Evolutionary conservation across 345 rosid genomes (phyloP).

Genomic region (Populus simonii): DNA sequence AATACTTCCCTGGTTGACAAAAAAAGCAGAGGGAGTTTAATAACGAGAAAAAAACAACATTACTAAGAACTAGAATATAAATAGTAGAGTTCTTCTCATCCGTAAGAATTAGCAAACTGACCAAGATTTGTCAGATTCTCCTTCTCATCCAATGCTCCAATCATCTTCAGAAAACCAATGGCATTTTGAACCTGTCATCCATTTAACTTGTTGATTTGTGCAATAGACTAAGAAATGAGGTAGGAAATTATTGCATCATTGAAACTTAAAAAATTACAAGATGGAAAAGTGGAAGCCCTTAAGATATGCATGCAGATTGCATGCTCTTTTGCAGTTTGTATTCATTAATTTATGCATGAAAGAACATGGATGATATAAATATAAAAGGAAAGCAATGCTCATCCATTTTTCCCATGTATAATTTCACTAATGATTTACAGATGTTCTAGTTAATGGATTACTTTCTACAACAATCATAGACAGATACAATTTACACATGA

Average conservation of each 20-base stretch:
- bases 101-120: slow-evolving; percentile 38
- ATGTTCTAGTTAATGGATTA: neutral
- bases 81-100: neutral
- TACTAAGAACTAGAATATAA: neutral
- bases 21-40: neutral
- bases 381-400: neutral
- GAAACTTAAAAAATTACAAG: neutral
- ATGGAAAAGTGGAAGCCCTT: neutral
- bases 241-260: neutral
- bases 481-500: neutral
- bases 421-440: neutral
- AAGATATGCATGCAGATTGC: neutral
- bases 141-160: slow-evolving; percentile 84
- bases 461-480: neutral
- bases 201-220: slow-evolving; percentile 7
- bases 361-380: neutral
- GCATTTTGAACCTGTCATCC: slow-evolving; percentile 88
- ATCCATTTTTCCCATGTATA: neutral
- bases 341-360: neutral
- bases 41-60: slow-evolving; percentile 10
- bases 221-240: slow-evolving; percentile 1
- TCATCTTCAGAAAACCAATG: slow-evolving; percentile 82
- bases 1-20: slow-evolving; percentile 57
- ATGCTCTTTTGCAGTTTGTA: neutral
- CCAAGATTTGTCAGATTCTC: slow-evolving; percentile 95